Base-by-base conservation (phyloP, 2,329 filamentous ascomycete species). In the Graphilbum ipis-grandicollis region DNA sequence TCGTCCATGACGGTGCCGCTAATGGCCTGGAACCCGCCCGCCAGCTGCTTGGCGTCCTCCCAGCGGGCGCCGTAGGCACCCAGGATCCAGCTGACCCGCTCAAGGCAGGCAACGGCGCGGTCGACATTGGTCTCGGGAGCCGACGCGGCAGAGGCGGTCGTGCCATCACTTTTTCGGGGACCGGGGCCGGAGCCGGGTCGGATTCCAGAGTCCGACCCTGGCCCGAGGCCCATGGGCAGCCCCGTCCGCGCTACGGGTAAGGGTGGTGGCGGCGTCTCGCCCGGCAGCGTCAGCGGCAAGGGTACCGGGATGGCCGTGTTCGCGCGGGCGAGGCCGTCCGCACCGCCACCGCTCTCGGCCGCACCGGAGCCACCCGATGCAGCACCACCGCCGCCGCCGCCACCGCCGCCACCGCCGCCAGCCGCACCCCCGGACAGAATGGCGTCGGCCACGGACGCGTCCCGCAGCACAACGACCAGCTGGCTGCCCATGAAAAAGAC, bases 401-500 rank as follows among this genome's bases (percentile, higher is more conserved):
- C 48, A 4, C 56, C 48, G 1, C 60, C 63, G 12, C 61, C 54
- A 1, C 63, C 56, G 2, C 68, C 56, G 0, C 56, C n/a, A 56
- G 2, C 59, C 41, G 6, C n/a, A n/a, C 39, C 50, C 6, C 65
- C 66, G 0, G 65, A 63, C 7, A 77, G 55, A 3, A 77, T 59
- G 41, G 68, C 53, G 31, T 75, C 67, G 37, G 67, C 65, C 0
- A 42, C 35, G 5, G 40, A 17, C 1, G 67, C 63, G 41, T 71
- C 68, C 4, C 60, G 59, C n/a, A 78, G 53, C 8, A 76, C 69
- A 1, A 71, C 68, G 14, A 75, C 55, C 40, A 78, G 68, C 46
- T 78, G 74, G 41, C 63, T 71, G 13, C 67, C 72, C 58, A 78
- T 72, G 47, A 78, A 93, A 49, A 82, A 90, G 2, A 83, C 76